Percentiles rank a stretch among this genome's conserved stretches.
Evolutionary conservation across 108 stramenopile species (phyloP).

Genomic region (Parmales sp.): DNA sequence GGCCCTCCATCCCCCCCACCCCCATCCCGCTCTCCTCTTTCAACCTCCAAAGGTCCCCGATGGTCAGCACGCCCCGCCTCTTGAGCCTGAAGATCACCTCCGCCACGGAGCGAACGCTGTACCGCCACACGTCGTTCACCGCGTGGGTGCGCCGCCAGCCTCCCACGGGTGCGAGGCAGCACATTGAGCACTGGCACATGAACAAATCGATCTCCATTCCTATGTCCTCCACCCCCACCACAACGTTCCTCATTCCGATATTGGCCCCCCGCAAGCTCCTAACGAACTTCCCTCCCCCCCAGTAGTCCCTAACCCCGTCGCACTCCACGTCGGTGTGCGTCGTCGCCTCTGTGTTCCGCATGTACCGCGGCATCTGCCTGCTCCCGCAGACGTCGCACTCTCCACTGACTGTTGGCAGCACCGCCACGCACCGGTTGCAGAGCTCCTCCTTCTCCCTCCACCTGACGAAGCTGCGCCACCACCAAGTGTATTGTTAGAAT

Average conservation of each 20-base stretch:
- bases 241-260: not conserved
- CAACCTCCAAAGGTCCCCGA: constrained; percentile 2
- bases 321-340: not conserved
- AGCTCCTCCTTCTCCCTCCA: not conserved
- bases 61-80: not conserved
- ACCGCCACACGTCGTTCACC: not conserved
- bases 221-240: not conserved
- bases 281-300: not conserved
- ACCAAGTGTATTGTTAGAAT: not conserved
- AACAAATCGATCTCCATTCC: not conserved
- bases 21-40: too few relatives aligned
- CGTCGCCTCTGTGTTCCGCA: constrained; percentile 3
- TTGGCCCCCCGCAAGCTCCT: not conserved
- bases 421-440: not conserved
- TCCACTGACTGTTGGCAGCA: not conserved
- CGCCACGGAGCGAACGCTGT: not conserved
- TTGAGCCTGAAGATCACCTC: not conserved
- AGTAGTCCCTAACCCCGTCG: not conserved
- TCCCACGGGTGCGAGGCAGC: not conserved
- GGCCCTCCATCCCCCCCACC: too few relatives aligned
- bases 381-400: not conserved
- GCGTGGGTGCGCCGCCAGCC: not conserved
- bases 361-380: not conserved
- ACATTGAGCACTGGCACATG: not conserved
- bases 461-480: not conserved